A percentile compares a stretch with the other conserved stretches of the same genome.
Evolutionary conservation across 192 early-diverging fungal species (phyloP).

Genomic region (Rhizophlyctis rosea): DNA sequence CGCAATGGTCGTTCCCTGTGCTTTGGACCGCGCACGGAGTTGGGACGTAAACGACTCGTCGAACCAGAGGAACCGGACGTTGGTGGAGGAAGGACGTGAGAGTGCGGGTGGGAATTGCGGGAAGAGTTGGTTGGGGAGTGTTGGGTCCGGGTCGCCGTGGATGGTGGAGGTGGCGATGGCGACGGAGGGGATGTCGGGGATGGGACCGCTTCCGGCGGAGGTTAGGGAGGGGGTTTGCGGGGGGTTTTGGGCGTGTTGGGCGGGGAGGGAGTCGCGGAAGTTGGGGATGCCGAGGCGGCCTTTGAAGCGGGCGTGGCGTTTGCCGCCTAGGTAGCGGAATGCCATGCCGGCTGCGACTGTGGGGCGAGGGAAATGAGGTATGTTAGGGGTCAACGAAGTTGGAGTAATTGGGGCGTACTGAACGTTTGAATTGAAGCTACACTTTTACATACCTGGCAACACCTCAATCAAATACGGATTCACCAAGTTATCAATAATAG

Average conservation of each 20-base stretch:
- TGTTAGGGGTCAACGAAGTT: neutral
- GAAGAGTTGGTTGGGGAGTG: no score
- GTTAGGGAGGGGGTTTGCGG: no score
- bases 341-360: slow-evolving; percentile 21
- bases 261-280: neutral
- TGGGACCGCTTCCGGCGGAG: neutral
- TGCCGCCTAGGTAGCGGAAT: slow-evolving; percentile 10
- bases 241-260: no score
- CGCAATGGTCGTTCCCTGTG: slow-evolving; percentile 37
- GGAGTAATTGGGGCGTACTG: no score
- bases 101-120: neutral
- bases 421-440: neutral
- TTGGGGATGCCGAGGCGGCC: neutral
- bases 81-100: slow-evolving; percentile 2
- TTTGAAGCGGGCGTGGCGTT: slow-evolving; percentile 11
- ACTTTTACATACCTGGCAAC: slow-evolving; percentile 32
- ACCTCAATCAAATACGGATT: slow-evolving; percentile 37
- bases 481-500: slow-evolving; percentile 45
- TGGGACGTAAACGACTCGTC: slow-evolving; percentile 24
- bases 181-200: neutral
- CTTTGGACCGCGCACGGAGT: slow-evolving; percentile 25
- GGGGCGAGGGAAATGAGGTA: neutral
- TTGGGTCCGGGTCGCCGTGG: neutral
- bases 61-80: slow-evolving; percentile 28
- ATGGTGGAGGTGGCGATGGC: neutral